Percentiles rank a stretch among this genome's conserved stretches.
Evolutionary conservation across 148 eudicot species (phyloP).

Genomic region (Silene uniflora): DNA sequence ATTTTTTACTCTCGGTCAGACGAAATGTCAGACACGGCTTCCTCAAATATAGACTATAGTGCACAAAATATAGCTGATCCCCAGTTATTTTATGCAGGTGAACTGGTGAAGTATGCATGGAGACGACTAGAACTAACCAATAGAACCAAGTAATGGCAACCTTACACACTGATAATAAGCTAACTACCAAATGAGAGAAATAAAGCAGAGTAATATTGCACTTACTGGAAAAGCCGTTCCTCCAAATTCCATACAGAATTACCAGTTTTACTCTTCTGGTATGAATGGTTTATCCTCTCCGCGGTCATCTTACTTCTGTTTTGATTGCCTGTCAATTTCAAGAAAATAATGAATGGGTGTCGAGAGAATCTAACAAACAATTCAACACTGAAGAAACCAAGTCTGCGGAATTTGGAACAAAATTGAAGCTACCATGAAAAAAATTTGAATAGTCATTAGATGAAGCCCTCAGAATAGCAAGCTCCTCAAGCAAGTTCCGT

Average conservation of each 20-base stretch:
- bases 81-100: too few species aligned
- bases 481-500: slow-evolving; percentile 52
- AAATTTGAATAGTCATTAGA: slow-evolving; percentile 25
- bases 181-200: neutral
- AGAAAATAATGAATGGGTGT: neutral
- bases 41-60: too few species aligned
- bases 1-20: too few species aligned
- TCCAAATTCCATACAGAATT: slow-evolving; percentile 43
- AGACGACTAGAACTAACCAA: neutral
- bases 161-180: neutral
- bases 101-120: neutral
- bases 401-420: neutral
- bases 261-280: slow-evolving; percentile 25
- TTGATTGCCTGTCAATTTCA: slow-evolving; percentile 21
- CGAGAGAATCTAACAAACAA: slow-evolving; percentile 4
- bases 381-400: slow-evolving; percentile 6
- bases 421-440: slow-evolving; percentile 33
- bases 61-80: too few species aligned
- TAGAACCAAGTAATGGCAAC: neutral
- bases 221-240: slow-evolving; percentile 47
- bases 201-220: neutral
- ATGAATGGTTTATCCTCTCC: slow-evolving; percentile 25
- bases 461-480: slow-evolving; percentile 51
- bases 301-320: slow-evolving; percentile 20
- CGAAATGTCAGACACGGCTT: too few species aligned